phyloP scores from a whole-genome alignment of 371 early-diverging fungal genomes.

The Dipsacomyces acuminosporus region DNA sequence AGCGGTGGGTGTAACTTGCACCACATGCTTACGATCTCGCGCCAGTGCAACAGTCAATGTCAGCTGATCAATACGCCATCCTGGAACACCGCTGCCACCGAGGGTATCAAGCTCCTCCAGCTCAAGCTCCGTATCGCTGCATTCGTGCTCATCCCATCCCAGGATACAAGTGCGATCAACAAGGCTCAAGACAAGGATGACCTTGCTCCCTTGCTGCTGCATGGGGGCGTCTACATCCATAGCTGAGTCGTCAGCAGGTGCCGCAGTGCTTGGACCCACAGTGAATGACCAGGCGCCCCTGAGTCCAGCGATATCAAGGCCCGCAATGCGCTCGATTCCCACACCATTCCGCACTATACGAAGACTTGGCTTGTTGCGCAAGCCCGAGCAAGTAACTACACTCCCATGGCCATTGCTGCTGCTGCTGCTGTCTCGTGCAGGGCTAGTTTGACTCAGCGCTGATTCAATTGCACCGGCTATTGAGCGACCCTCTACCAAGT shows the following conservation, averaged over 20 bases:
- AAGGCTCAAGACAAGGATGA: slow-evolving; percentile 49
- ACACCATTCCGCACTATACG: slow-evolving; percentile 84
- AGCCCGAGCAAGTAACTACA: slow-evolving; percentile 85
- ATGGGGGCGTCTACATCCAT: slow-evolving; percentile 12
- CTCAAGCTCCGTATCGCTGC: slow-evolving; percentile 44
- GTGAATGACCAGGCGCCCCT: slow-evolving; percentile 63
- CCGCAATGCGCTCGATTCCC: slow-evolving; percentile 65
- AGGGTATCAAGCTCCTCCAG: slow-evolving; percentile 45
- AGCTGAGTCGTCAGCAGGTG: slow-evolving; percentile 13
- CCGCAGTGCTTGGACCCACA: slow-evolving; percentile 45
- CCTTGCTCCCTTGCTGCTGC: neutral
- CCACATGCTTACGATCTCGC: slow-evolving; percentile 37
- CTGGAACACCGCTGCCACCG: slow-evolving; percentile 18
- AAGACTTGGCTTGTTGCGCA: slow-evolving; percentile 65
- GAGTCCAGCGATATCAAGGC: slow-evolving; percentile 58
- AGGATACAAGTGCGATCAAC: slow-evolving; percentile 52
- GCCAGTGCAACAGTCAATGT: slow-evolving; percentile 52
- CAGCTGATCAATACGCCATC: slow-evolving; percentile 49
- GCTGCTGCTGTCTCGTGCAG: too few species aligned
- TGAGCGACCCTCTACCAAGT: too few species aligned
- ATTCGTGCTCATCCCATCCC: slow-evolving; percentile 37
- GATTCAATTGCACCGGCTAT: too few species aligned
- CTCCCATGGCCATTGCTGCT: slow-evolving; percentile 52
- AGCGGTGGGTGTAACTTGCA: slow-evolving; percentile 59
- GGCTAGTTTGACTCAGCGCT: too few species aligned